Base-by-base conservation (phyloP, 768 basidiomycete genomes). In the Sporobolomyces roseus region DNA sequence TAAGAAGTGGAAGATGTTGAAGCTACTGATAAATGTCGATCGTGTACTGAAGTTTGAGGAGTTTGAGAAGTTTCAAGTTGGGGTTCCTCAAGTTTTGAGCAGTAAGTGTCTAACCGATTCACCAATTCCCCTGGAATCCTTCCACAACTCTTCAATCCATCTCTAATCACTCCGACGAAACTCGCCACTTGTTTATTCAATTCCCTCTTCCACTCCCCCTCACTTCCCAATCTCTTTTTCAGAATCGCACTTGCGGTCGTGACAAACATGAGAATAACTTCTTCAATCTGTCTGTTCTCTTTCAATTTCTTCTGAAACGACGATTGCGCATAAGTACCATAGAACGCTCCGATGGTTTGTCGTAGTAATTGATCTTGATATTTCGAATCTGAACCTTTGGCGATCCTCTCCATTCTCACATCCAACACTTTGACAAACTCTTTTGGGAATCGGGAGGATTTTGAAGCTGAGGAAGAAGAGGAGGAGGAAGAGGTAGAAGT, bases 261-360 rank as follows among this genome's bases (percentile, higher is more conserved):
- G 16, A 93, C 93, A 75, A 97, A 97, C 84, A 90, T 89, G 59
- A 99, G 83, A 66, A 99, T 94, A 62, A 99, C 87, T 71, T 97
- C 93, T 80, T 99, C 96, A 45, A 97, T 90, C 81, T 94, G 96
- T 52, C 96, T 85, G 78, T 91, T 93, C 78, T 97, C 93, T 79
- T 91, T 91, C 86, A 97, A 88, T 75, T 93, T 89, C 41, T 85
- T 84, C 65, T 88, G 86, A 81, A 96, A 94, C 45, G 82, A 83
- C 32, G 91, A 88, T 65, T 89, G 86, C 78, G 87, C 86, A 78
- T 90, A 91, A 69, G 91, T 90, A 17, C 88, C 88, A 77, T 93
- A 97, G 79, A 97, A 97, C 38, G 89, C 87, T 63, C 88, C 93
- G 83, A 94, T 88, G 1, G 90, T 91, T 63, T 91, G 84, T 35